Evolutionary conservation across 768 basidiomycete species (phyloP).

Genomic region (Trametes villosa): DNA sequence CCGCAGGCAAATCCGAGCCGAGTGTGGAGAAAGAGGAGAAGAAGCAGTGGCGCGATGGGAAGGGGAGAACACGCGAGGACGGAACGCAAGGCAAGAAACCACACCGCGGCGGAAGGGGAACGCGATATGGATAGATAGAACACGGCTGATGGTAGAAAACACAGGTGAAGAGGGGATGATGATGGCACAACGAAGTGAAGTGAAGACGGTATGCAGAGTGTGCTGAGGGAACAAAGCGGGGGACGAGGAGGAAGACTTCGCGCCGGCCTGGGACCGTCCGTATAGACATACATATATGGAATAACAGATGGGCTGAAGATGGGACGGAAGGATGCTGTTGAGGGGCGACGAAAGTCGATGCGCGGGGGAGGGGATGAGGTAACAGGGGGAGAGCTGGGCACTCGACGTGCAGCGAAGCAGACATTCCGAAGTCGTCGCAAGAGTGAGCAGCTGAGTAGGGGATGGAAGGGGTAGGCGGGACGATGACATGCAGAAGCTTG

Average conservation of each 20-base stretch:
- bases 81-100: neutral
- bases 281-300: constrained; percentile 23
- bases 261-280: constrained; percentile 17
- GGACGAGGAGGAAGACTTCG: constrained; percentile 3
- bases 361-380: neutral
- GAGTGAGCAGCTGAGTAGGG: constrained; percentile 4
- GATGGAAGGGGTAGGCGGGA: neutral
- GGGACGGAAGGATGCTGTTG: constrained; percentile 2
- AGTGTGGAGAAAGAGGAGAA: neutral
- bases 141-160: neutral
- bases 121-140: neutral
- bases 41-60: neutral
- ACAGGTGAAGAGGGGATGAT: neutral
- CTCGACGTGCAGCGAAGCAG: constrained; percentile 2
- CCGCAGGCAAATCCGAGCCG: constrained; percentile 5
- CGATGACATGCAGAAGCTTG: neutral
- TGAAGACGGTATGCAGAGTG: constrained; percentile 6
- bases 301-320: constrained; percentile 24
- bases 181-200: constrained; percentile 8
- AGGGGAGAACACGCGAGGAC: too few species aligned
- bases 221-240: neutral
- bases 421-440: neutral
- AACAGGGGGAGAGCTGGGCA: neutral
- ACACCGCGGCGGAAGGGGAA: neutral
- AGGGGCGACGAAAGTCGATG: neutral